Percentiles rank a stretch among this genome's conserved stretches.
Evolutionary conservation across 768 basidiomycete species (phyloP).

Genomic region (Phylloporus scabripes): DNA sequence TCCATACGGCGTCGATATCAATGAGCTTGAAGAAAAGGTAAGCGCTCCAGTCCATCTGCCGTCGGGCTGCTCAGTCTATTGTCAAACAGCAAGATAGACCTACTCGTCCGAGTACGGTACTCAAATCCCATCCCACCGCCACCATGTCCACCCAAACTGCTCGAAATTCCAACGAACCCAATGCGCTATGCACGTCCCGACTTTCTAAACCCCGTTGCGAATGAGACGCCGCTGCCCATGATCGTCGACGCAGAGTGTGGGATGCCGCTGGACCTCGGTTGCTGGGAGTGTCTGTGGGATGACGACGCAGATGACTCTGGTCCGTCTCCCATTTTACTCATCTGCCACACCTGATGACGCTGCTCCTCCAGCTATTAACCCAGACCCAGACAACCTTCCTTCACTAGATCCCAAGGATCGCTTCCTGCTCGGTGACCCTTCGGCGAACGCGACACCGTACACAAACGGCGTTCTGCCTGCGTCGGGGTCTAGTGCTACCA

Average conservation of each 20-base stretch:
- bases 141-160: slow-evolving; percentile 93
- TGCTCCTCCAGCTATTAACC: slow-evolving; percentile 49
- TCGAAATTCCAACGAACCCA: slow-evolving; percentile 88
- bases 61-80: neutral
- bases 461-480: slow-evolving; percentile 34
- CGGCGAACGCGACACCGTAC: slow-evolving; percentile 40
- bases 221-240: slow-evolving; percentile 85
- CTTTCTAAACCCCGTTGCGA: slow-evolving; percentile 75
- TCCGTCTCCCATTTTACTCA: slow-evolving; percentile 27
- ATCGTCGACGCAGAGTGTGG: slow-evolving; percentile 95
- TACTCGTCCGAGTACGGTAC: slow-evolving; percentile 90
- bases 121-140: slow-evolving; percentile 92
- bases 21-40: slow-evolving; percentile 61
- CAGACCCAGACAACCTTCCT: slow-evolving; percentile 53
- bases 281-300: slow-evolving; percentile 80
- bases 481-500: slow-evolving; percentile 36
- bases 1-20: slow-evolving; percentile 1
- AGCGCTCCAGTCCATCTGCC: neutral
- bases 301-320: slow-evolving; percentile 68
- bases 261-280: slow-evolving; percentile 88
- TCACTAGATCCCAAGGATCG: slow-evolving; percentile 70
- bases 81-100: slow-evolving; percentile 68
- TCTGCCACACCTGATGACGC: neutral
- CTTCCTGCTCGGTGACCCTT: slow-evolving; percentile 66
- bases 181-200: slow-evolving; percentile 83